Percentiles rank a stretch among this genome's conserved stretches.
These are phyloP conservation scores for Ailanthus altissimus DNA, from an alignment of 345 rosid species.

Conservation along the genomic window DNA sequence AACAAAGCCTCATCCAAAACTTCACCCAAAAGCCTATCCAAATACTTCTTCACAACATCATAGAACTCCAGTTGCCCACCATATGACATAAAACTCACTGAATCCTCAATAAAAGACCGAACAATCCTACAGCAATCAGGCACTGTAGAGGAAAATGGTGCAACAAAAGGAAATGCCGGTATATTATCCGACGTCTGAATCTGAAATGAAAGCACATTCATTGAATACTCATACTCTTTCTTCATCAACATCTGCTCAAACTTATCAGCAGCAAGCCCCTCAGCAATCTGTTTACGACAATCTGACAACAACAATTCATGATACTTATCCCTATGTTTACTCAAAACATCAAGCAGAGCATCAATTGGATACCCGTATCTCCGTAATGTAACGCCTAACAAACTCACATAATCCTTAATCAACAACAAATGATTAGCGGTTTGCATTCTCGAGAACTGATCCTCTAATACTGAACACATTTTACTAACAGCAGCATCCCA, in stretches of 20 bases:
- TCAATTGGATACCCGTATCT: slow-evolving; percentile 89
- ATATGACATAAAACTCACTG: slow-evolving; percentile 92
- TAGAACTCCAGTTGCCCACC: slow-evolving; percentile 96
- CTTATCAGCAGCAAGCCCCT: slow-evolving; percentile 91
- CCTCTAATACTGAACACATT: slow-evolving; percentile 96
- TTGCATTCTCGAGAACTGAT: slow-evolving; percentile 98
- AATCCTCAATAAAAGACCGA: slow-evolving; percentile 91
- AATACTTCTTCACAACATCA: slow-evolving; percentile 86
- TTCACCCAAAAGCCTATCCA: slow-evolving; percentile 84
- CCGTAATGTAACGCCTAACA: slow-evolving; percentile 86
- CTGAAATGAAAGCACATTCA: slow-evolving; percentile 98
- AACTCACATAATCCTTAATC: slow-evolving; percentile 95
- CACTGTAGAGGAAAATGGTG: slow-evolving; percentile 91
- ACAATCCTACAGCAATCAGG: slow-evolving; percentile 98
- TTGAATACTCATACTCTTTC: slow-evolving; percentile 93
- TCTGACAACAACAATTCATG: slow-evolving; percentile 92
- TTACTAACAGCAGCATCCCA: slow-evolving; percentile 95
- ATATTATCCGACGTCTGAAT: slow-evolving; percentile 81
- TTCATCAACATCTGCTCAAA: slow-evolving; percentile 98
- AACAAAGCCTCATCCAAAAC: slow-evolving; percentile 83
- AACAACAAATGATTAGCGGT: slow-evolving; percentile 92
- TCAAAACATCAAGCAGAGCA: slow-evolving; percentile 85
- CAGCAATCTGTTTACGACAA: slow-evolving; percentile 87
- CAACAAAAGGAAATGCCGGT: slow-evolving; percentile 89
- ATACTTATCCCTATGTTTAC: slow-evolving; percentile 92